Evolutionary conservation across 1,284 basidiomycete genomes (phyloP).

Genomic region (Sanghuangporus sanghuang): DNA sequence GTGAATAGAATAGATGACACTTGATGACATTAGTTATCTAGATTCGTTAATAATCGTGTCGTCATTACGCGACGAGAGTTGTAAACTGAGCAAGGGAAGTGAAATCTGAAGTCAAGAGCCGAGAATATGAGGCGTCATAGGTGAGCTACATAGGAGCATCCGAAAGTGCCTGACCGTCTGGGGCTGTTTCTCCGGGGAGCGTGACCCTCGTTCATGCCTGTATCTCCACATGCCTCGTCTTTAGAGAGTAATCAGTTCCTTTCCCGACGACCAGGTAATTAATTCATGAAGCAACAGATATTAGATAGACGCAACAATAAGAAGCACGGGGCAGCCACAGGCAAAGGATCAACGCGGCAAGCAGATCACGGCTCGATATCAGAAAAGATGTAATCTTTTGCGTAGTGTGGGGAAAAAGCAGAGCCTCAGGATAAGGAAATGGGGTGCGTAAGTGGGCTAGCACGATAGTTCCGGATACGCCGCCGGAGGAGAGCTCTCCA

Average conservation of each 20-base stretch:
- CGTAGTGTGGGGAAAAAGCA: conserved; percentile 2
- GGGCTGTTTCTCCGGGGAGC: not conserved
- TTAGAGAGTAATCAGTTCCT: not conserved
- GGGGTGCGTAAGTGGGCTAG: not conserved
- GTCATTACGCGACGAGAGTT: not conserved
- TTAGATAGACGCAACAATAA: not conserved
- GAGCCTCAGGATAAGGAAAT: not conserved
- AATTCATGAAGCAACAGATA: not conserved
- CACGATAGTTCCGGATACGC: not conserved
- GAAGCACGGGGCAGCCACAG: not conserved
- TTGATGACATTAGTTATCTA: not conserved
- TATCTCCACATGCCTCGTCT: not conserved
- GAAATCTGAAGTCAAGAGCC: not conserved
- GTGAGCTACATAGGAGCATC: not conserved
- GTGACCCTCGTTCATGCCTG: not conserved
- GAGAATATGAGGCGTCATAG: not conserved
- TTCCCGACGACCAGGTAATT: not conserved
- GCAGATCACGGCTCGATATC: not conserved
- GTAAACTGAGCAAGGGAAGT: too few relatives aligned
- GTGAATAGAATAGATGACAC: too few relatives aligned
- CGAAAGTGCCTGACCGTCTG: not conserved
- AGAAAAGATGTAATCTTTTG: not conserved
- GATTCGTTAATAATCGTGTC: not conserved
- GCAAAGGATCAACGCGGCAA: not conserved
- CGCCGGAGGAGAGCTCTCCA: not conserved